A percentile compares a stretch with the other conserved stretches of the same genome.
Conservation (phyloP, 2,329 filamentous ascomycete species). For the Chalara sp. region DNA sequence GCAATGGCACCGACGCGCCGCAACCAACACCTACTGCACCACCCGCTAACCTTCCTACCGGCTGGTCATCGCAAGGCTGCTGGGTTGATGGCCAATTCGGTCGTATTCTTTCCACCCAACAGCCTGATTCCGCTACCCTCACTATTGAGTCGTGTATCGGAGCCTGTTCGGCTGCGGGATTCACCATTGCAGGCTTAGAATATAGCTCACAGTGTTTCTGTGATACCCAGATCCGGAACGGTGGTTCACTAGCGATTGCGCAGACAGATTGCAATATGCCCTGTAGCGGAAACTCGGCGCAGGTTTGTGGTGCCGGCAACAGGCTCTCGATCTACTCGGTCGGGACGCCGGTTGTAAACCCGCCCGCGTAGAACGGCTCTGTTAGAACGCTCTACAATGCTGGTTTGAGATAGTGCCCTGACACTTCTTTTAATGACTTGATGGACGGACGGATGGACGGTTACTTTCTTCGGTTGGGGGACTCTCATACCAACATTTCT, state of each 20-base stretch:
- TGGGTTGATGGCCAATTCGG: neutral
- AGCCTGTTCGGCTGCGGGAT: conserved; percentile 15
- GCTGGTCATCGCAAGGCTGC: neutral
- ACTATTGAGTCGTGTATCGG: conserved; percentile 26
- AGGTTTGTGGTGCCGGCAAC: conserved; percentile 28
- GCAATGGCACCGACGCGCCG: neutral
- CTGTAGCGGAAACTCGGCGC: conserved; percentile 21
- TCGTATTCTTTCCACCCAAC: conserved; percentile 8
- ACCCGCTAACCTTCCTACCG: neutral
- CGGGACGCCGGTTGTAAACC: conserved; percentile 6
- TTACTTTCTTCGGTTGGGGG: no score
- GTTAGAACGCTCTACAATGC: no score
- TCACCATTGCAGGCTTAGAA: neutral
- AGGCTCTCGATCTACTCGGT: conserved; percentile 20
- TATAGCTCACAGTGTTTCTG: conserved; percentile 16
- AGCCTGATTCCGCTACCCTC: conserved; percentile 9
- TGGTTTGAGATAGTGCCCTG: no score
- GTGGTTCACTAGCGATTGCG: conserved; percentile 13
- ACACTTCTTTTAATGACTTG: no score
- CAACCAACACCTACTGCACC: neutral
- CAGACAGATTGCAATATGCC: conserved; percentile 23
- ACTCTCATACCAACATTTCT: no score
- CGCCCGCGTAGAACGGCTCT: no score
- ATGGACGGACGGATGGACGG: no score
- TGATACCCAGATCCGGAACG: conserved; percentile 19